Base-by-base conservation (phyloP, 345 rosid species). In the Garcia nutans region DNA sequence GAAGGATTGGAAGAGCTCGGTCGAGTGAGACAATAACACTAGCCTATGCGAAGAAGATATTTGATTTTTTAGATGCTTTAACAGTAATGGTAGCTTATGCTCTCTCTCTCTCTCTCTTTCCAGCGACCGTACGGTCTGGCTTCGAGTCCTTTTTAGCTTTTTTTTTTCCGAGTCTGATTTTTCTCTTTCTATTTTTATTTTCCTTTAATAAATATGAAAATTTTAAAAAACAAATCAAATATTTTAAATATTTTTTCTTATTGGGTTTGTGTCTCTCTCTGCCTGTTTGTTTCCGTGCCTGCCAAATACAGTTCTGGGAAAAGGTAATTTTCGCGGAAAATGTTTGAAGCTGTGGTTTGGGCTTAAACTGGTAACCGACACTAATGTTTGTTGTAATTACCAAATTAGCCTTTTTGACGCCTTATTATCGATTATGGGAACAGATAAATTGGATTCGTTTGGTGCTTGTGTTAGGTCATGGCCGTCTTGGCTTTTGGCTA, bases 331-430 rank as follows among this genome's bases (percentile, higher is more conserved):
- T 60, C 72, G 77, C 79, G 79, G 77, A 50, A 81, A 76, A 69
- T 19, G 41, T 45, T 70, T 31, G 20, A 62, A 63, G 45, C 2
- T 23, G 12, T 26, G 68, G 50, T 12, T 77, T 70, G 28, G 62
- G 77, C 50, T 28, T 15, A 60, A 76, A 44, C 65, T 33, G 71
- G 79, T 81, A 79, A 76, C 87, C 85, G 87, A 84, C 85, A 79
- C 81, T 61, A 74, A 45, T 23, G 7, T 23, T 12, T 5, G 0
- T 0, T 16, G 23, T 63, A 77, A 62, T 72, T 68, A 78, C 82
- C 1, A 0, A 16, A 15, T 0, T 68, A 23, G 41, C 86, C 84
- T 58, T 64, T 37, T 47, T 11, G 1, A 47, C 0, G 3, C 26
- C n/a, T 4, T 28, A 37, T 37, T 37, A 8, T 26, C 1, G 61